Conservation (phyloP, 2,329 filamentous ascomycete species). For the Corynespora cassiicola region DNA sequence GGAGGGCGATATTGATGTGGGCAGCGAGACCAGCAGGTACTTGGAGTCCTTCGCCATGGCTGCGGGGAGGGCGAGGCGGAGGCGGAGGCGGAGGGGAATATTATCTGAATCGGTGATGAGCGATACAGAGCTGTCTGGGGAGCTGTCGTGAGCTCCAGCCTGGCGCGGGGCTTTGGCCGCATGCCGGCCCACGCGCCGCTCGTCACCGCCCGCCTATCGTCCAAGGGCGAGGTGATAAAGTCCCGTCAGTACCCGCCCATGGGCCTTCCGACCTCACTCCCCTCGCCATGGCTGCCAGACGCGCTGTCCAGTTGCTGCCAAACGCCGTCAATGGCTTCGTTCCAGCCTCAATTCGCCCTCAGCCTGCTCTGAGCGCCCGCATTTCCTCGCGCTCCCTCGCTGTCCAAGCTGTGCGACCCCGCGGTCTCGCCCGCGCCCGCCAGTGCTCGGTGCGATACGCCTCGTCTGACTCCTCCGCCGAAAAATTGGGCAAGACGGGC, state of each 20-base stretch:
- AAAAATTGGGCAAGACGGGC: slow-evolving; percentile 65
- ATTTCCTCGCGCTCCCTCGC: slow-evolving; percentile 20
- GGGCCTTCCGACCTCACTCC: slow-evolving; percentile 9
- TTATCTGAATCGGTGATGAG: slow-evolving; percentile 3
- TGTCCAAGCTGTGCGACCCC: slow-evolving; percentile 29
- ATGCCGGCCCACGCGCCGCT: slow-evolving; percentile 11
- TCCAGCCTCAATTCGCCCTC: slow-evolving; percentile 16
- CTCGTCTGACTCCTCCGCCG: slow-evolving; percentile 31
- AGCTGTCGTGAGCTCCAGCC: slow-evolving; percentile 21
- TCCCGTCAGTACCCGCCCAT: slow-evolving; percentile 18
- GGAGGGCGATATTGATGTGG: slow-evolving; percentile 83
- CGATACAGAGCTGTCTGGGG: slow-evolving; percentile 18
- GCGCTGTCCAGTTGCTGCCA: slow-evolving; percentile 27
- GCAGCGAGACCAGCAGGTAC: slow-evolving; percentile 90
- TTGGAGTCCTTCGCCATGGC: slow-evolving; percentile 59
- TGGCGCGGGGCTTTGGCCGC: slow-evolving; percentile 25
- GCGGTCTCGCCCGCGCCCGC: slow-evolving; percentile 22
- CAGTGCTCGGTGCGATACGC: slow-evolving; percentile 31
- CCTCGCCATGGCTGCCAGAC: slow-evolving; percentile 38
- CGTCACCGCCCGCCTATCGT: too few relatives aligned
- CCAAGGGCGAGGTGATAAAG: too few relatives aligned
- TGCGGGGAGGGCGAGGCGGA: slow-evolving; percentile 19
- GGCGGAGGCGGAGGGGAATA: slow-evolving; percentile 12
- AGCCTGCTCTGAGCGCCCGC: slow-evolving; percentile 16
- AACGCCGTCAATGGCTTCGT: slow-evolving; percentile 33